These are phyloP conservation scores for Plasmodium relictum DNA, from an alignment of 169 alveolate genomes.

Conservation along the genomic window DNA sequence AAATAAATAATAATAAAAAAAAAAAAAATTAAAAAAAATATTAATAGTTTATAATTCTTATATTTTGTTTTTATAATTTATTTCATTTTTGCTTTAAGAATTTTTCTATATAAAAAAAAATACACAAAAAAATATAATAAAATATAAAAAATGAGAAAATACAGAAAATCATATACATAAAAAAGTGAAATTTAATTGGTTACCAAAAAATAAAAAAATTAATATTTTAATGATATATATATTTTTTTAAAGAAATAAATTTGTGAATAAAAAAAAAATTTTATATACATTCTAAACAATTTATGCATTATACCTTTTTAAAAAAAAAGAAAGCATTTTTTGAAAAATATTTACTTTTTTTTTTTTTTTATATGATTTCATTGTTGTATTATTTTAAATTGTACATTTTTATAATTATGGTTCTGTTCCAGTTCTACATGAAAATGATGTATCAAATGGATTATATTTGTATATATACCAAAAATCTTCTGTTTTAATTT, in stretches of 20 bases:
- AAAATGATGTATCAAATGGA: slow-evolving; percentile 64
- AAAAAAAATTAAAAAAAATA: not conserved
- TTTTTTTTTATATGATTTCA: too few relatives aligned
- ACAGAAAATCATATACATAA: not conserved
- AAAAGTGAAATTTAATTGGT: not conserved
- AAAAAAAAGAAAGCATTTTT: not conserved
- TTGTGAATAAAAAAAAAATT: not conserved
- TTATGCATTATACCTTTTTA: not conserved
- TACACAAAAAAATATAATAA: too few relatives aligned
- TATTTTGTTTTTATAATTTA: too few relatives aligned
- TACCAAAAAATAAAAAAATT: not conserved
- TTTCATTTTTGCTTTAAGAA: too few relatives aligned
- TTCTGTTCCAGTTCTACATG: slow-evolving; percentile 61
- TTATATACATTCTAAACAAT: not conserved
- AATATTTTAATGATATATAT: slow-evolving; percentile 2
- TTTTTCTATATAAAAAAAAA: too few relatives aligned
- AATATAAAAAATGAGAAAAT: not conserved
- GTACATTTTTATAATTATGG: slow-evolving; percentile 17
- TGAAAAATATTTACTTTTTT: too few relatives aligned
- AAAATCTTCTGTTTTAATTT: slow-evolving; percentile 49
- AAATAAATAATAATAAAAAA: not conserved
- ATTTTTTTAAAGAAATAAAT: not conserved
- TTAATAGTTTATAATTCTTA: not conserved
- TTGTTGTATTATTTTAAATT: not conserved
- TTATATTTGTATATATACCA: slow-evolving; percentile 67